Conservation (phyloP, 2,329 filamentous ascomycete species). For the Saccharata proteae region DNA sequence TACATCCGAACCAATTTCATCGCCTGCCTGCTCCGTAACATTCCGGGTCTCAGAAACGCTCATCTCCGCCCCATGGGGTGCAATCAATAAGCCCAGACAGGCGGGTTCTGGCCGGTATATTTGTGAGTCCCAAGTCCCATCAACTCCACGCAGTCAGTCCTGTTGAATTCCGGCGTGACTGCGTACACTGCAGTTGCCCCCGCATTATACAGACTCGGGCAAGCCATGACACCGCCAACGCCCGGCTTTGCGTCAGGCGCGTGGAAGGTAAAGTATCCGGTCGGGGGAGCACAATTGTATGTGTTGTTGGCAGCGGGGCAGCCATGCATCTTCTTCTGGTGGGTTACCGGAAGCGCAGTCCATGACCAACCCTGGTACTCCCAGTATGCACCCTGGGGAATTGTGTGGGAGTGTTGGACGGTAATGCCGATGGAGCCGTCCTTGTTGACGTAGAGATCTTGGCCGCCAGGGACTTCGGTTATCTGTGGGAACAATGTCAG, state of each 20-base stretch:
- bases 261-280: slow-evolving; percentile 13
- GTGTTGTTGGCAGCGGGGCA: slow-evolving; percentile 7
- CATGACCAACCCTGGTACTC: slow-evolving; percentile 13
- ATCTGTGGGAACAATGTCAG: slow-evolving; percentile 2
- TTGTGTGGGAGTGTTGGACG: slow-evolving; percentile 12
- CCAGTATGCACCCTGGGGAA: slow-evolving; percentile 11
- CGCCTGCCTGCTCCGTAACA: too few species aligned
- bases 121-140: slow-evolving; percentile 12
- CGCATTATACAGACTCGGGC: slow-evolving; percentile 9
- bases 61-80: too few species aligned
- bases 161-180: slow-evolving; percentile 12
- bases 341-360: slow-evolving; percentile 7
- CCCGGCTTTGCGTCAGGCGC: slow-evolving; percentile 9
- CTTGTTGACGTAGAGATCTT: slow-evolving; percentile 12
- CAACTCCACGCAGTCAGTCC: slow-evolving; percentile 10
- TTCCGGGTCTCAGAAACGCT: too few species aligned
- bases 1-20: too few species aligned
- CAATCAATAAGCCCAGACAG: slow-evolving; percentile 14
- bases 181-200: slow-evolving; percentile 9
- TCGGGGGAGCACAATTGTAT: slow-evolving; percentile 12
- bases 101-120: slow-evolving; percentile 11
- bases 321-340: not conserved
- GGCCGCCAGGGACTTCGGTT: slow-evolving; percentile 13
- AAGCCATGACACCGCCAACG: slow-evolving; percentile 12
- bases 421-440: slow-evolving; percentile 12